phyloP scores from a whole-genome alignment of 768 basidiomycete species.

The Russula ochroleuca region DNA sequence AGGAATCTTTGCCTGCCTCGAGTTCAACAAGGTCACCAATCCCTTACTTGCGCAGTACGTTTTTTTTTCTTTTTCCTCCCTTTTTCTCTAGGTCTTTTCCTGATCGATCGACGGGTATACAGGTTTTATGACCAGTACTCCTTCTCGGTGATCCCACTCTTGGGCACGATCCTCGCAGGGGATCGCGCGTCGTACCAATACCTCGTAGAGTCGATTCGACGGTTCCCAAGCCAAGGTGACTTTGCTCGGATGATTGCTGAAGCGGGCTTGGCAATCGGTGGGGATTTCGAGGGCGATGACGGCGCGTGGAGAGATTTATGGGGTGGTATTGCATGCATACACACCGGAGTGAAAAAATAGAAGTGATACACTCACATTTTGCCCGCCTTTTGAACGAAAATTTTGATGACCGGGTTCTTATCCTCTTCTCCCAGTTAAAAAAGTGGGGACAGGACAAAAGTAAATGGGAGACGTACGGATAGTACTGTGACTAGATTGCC shows the following conservation, averaged over 20 bases:
- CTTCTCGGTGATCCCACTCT: slow-evolving; percentile 88
- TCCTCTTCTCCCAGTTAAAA: not conserved
- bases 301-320: slow-evolving; percentile 85
- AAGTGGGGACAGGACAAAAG: not conserved
- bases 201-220: slow-evolving; percentile 93
- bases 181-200: slow-evolving; percentile 97
- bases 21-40: slow-evolving; percentile 91
- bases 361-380: not conserved
- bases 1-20: slow-evolving; percentile 90
- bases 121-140: slow-evolving; percentile 95
- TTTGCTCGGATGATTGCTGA: slow-evolving; percentile 88
- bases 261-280: slow-evolving; percentile 75
- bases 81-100: not conserved
- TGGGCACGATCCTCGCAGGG: slow-evolving; percentile 95
- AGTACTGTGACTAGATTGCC: not conserved
- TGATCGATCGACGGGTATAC: not conserved
- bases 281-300: slow-evolving; percentile 56
- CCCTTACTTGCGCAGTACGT: slow-evolving; percentile 82
- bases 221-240: slow-evolving; percentile 82
- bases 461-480: not conserved
- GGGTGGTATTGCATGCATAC: slow-evolving; percentile 84
- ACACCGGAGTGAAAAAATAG: slow-evolving; percentile 77
- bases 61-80: not conserved
- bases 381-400: too few relatives aligned
- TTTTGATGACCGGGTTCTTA: too few relatives aligned